Evolutionary conservation across 139 green algal species (phyloP).

Genomic region (Picochlorum sp.): DNA sequence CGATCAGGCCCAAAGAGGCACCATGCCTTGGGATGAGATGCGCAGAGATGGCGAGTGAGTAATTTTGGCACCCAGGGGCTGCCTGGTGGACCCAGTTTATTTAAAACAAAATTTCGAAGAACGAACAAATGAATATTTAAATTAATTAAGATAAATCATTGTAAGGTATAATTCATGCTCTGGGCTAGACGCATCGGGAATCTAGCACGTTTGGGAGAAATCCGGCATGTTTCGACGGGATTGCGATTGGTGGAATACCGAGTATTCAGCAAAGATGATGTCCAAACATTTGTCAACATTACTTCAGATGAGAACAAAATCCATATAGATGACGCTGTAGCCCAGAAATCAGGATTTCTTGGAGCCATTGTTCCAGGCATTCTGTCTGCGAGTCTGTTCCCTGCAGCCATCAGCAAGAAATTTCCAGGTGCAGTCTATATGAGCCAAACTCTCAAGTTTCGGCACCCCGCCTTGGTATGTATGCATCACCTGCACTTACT

Average conservation of each 20-base stretch:
- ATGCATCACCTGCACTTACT: too few relatives aligned
- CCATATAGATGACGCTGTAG: slow-evolving; percentile 14
- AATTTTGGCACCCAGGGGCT: too few relatives aligned
- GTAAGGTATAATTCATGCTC: too few relatives aligned
- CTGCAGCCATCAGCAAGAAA: slow-evolving; percentile 50
- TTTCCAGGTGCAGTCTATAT: slow-evolving; percentile 61
- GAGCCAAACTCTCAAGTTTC: slow-evolving; percentile 53
- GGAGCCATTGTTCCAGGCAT: slow-evolving; percentile 52
- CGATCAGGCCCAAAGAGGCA: not conserved
- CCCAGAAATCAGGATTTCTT: slow-evolving; percentile 15
- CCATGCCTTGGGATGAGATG: too few relatives aligned
- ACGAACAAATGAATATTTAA: too few relatives aligned
- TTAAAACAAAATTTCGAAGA: too few relatives aligned
- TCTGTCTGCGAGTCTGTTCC: slow-evolving; percentile 58
- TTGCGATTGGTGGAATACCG: not conserved
- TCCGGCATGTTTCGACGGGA: too few relatives aligned
- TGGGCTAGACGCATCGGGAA: too few relatives aligned
- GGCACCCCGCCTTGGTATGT: slow-evolving; percentile 23
- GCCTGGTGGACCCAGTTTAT: too few relatives aligned
- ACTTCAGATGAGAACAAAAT: slow-evolving; percentile 59
- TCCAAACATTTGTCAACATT: slow-evolving; percentile 26
- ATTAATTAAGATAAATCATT: too few relatives aligned
- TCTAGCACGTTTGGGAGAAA: too few relatives aligned
- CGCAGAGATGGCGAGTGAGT: too few relatives aligned
- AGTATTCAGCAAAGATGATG: slow-evolving; percentile 31